A percentile compares a stretch with the other conserved stretches of the same genome.
Evolutionary conservation across 148 eudicot species (phyloP).

Genomic region (Vaccinium darrowii): DNA sequence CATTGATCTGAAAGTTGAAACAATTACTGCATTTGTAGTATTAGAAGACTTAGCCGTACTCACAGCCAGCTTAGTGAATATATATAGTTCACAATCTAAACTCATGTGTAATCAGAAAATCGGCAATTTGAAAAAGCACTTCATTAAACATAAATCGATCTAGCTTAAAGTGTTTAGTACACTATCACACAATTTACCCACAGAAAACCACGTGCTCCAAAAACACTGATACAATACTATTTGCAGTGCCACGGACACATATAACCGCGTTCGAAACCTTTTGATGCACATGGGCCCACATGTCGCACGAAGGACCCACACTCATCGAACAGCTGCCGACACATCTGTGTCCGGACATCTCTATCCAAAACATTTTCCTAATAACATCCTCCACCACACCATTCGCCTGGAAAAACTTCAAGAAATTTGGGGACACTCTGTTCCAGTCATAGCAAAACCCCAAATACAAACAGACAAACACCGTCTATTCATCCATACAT

Average conservation of each 20-base stretch:
- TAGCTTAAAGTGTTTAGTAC: not conserved
- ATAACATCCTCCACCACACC: not conserved
- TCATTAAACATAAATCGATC: not conserved
- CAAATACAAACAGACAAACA: not conserved
- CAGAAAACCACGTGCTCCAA: not conserved
- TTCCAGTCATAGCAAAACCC: not conserved
- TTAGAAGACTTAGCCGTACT: not conserved
- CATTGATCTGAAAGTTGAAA: constrained; percentile 29
- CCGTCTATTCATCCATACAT: not conserved
- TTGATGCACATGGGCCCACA: not conserved
- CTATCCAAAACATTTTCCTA: not conserved
- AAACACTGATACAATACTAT: not conserved
- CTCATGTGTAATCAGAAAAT: not conserved
- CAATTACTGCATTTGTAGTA: constrained; percentile 15
- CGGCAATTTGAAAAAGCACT: not conserved
- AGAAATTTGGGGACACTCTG: not conserved
- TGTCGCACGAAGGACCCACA: not conserved
- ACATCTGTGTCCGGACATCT: not conserved
- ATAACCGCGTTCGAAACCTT: not conserved
- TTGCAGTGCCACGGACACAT: not conserved
- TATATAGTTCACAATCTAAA: not conserved
- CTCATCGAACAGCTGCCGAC: not conserved
- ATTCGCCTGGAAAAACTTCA: not conserved
- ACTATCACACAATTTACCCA: not conserved
- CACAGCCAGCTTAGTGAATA: not conserved